Conservation (phyloP, 805 yeast species). For the Kodamaea fukazawae region DNA sequence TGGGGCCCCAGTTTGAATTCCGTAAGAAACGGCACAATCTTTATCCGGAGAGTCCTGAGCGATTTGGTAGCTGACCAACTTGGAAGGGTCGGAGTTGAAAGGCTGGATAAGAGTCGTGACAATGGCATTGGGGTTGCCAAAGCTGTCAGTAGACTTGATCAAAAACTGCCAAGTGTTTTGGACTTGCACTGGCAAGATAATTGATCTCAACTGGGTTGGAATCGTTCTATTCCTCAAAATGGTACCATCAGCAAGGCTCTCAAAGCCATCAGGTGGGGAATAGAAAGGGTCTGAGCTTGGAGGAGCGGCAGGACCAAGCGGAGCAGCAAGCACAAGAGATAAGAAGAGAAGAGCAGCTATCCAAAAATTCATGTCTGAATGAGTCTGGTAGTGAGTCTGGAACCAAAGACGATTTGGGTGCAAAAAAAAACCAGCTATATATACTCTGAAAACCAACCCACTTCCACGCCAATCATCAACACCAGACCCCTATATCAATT, state of each 20-base stretch:
- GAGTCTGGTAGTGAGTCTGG: too few relatives aligned
- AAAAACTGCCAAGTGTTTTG: slow-evolving; percentile 15
- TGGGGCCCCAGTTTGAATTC: slow-evolving; percentile 14
- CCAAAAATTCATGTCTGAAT: too few relatives aligned
- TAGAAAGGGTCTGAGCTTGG: slow-evolving; percentile 14
- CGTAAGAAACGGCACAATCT: slow-evolving; percentile 29
- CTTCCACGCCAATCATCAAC: too few relatives aligned
- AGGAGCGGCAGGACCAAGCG: slow-evolving; percentile 1
- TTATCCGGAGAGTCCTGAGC: slow-evolving; percentile 27
- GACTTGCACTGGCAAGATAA: slow-evolving; percentile 11
- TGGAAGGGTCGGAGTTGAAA: slow-evolving; percentile 24
- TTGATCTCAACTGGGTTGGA: slow-evolving; percentile 12
- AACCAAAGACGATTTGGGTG: too few relatives aligned
- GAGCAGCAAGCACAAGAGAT: slow-evolving; percentile 1
- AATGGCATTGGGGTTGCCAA: slow-evolving; percentile 25
- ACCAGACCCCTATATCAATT: too few relatives aligned
- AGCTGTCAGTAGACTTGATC: slow-evolving; percentile 17
- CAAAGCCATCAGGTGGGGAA: slow-evolving; percentile 15
- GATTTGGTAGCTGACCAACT: slow-evolving; percentile 25
- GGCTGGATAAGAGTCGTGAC: slow-evolving; percentile 30
- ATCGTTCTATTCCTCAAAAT: slow-evolving; percentile 13
- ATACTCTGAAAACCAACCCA: too few relatives aligned
- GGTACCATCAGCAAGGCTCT: slow-evolving; percentile 12
- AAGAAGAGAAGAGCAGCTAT: background rate
- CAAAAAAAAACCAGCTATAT: too few relatives aligned